Conservation (phyloP, 2,329 filamentous ascomycete species). For the Epichloe festucae region DNA sequence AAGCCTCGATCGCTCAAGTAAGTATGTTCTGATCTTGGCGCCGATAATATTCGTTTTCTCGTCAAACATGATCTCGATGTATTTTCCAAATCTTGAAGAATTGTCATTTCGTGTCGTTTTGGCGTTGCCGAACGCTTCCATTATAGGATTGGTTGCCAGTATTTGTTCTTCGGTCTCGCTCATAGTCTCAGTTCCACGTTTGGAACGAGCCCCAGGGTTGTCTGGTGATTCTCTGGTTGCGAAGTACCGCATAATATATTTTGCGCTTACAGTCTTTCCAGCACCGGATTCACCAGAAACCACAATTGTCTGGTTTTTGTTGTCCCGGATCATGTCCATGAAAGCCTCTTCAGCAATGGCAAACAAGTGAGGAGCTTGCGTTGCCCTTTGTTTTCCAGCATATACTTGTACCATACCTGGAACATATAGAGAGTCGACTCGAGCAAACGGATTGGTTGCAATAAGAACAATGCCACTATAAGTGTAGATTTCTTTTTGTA, state of each 20-base stretch:
- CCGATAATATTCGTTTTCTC: slow-evolving; percentile 91
- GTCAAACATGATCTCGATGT: slow-evolving; percentile 99
- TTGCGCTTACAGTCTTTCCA: slow-evolving; percentile 97
- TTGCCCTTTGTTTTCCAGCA: slow-evolving; percentile 89
- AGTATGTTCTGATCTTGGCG: slow-evolving; percentile 90
- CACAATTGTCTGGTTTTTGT: slow-evolving; percentile 94
- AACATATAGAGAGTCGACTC: slow-evolving; percentile 95
- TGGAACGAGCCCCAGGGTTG: slow-evolving; percentile 64
- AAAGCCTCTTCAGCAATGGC: slow-evolving; percentile 98
- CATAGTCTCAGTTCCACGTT: slow-evolving; percentile 67
- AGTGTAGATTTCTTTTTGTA: slow-evolving; percentile 98
- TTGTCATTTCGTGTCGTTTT: slow-evolving; percentile 99
- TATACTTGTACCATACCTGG: slow-evolving; percentile 99
- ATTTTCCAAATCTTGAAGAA: slow-evolving; percentile 97
- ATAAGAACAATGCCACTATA: slow-evolving; percentile 98
- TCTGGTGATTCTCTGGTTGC: slow-evolving; percentile 91
- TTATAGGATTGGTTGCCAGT: slow-evolving; percentile 94
- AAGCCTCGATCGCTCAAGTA: slow-evolving; percentile 86
- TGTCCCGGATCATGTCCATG: slow-evolving; percentile 96
- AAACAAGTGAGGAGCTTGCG: slow-evolving; percentile 94
- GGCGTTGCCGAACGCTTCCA: slow-evolving; percentile 99
- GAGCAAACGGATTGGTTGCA: slow-evolving; percentile 93
- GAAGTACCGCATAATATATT: slow-evolving; percentile 99
- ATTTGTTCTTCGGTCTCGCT: slow-evolving; percentile 99
- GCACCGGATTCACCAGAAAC: slow-evolving; percentile 99